Conservation (phyloP, 441 rosid species). For the Adansonia grandidieri region DNA sequence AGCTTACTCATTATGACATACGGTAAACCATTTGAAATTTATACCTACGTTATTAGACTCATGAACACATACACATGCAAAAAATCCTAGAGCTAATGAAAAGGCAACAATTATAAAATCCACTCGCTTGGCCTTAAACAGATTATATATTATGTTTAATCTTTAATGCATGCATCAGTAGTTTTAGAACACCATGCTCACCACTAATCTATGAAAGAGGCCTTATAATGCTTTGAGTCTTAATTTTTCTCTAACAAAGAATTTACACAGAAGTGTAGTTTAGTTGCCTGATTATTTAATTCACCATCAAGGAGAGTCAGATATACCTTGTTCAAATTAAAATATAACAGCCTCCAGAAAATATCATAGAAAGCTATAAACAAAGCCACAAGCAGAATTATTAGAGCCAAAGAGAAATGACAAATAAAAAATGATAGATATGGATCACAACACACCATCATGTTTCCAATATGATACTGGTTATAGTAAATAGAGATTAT, state of each 20-base stretch:
- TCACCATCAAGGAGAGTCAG: not conserved
- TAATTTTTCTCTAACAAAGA: not conserved
- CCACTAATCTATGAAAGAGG: not conserved
- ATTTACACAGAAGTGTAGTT: not conserved
- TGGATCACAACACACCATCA: conserved; percentile 4
- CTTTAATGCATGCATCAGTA: not conserved
- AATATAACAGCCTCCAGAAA: not conserved
- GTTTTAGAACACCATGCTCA: not conserved
- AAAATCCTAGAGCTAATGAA: conserved; percentile 11
- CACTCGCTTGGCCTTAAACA: not conserved
- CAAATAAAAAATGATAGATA: not conserved
- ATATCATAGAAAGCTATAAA: not conserved
- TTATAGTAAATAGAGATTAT: not conserved
- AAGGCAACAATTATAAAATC: not conserved
- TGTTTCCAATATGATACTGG: not conserved
- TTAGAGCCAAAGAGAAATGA: not conserved
- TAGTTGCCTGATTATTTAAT: not conserved
- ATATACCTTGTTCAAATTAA: not conserved
- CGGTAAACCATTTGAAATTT: not conserved
- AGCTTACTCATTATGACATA: not conserved
- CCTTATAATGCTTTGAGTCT: not conserved
- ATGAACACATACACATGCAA: not conserved
- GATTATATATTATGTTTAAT: not conserved
- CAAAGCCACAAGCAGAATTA: not conserved
- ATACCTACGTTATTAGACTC: no score